A percentile compares a stretch with the other conserved stretches of the same genome.
Conservation (phyloP, 2,329 filamentous ascomycete genomes). For the Tympanopsis confertula region DNA sequence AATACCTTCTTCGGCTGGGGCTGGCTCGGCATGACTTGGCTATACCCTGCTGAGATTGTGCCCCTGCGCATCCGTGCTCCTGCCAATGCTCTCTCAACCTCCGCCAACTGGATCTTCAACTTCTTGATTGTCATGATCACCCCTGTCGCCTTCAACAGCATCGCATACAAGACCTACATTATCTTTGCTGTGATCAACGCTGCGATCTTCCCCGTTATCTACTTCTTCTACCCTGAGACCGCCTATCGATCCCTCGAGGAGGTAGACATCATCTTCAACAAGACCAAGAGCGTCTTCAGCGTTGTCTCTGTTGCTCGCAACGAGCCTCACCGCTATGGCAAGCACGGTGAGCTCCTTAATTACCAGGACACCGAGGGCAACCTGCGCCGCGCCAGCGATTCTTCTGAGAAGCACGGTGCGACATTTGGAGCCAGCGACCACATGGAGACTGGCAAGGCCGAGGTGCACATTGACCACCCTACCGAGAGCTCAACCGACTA, state of each 20-base stretch:
- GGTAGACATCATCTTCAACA: conserved; percentile 30
- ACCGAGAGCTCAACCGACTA: too few relatives aligned
- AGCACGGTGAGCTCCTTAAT: too few relatives aligned
- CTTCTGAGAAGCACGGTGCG: too few relatives aligned
- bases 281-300: too few relatives aligned
- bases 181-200: conserved; percentile 41
- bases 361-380: too few relatives aligned
- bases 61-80: conserved; percentile 33
- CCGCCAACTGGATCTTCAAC: conserved; percentile 43
- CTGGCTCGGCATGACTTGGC: conserved; percentile 47
- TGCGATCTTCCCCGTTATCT: conserved; percentile 27
- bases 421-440: too few relatives aligned
- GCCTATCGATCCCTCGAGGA: conserved; percentile 33
- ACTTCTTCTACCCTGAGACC: conserved; percentile 23
- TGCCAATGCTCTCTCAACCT: conserved; percentile 42
- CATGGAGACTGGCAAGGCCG: too few relatives aligned
- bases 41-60: conserved; percentile 43
- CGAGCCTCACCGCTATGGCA: too few relatives aligned
- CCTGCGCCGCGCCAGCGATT: too few relatives aligned
- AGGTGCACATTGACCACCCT: too few relatives aligned
- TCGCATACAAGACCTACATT: conserved; percentile 42
- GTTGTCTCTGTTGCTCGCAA: too few relatives aligned
- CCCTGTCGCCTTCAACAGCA: conserved; percentile 49
- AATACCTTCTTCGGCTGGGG: conserved; percentile 29
- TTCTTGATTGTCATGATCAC: conserved; percentile 48